Conservation (phyloP, 495 filamentous ascomycete genomes). For the Aspergillus heteromorphus region DNA sequence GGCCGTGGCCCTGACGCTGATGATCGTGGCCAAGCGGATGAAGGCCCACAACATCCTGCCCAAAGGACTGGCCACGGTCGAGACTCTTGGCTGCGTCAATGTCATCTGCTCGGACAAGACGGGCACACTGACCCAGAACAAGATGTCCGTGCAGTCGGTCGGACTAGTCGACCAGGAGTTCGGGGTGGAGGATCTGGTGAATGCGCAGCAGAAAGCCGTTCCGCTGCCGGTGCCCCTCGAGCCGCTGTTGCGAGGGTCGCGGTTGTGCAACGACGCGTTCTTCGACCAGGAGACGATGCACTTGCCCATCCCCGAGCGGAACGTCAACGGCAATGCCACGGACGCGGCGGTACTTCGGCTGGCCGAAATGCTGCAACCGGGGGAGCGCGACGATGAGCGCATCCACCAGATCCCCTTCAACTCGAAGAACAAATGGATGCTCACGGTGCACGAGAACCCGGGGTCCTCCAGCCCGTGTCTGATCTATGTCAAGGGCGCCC, state of each 20-base stretch:
- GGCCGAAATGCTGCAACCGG: constrained; percentile 52
- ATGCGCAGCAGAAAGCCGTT: constrained; percentile 9
- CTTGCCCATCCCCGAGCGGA: constrained; percentile 48
- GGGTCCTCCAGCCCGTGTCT: constrained; percentile 14
- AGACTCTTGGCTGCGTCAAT: constrained; percentile 65
- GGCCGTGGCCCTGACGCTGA: constrained; percentile 55
- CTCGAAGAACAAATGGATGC: constrained; percentile 67
- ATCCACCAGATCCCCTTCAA: constrained; percentile 69
- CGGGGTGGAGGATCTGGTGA: constrained; percentile 17
- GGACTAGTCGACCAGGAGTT: constrained; percentile 32
- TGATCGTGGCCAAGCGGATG: constrained; percentile 61
- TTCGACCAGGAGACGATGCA: constrained; percentile 57
- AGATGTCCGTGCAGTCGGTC: constrained; percentile 43
- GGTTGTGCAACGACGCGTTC: constrained; percentile 62
- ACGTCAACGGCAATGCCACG: constrained; percentile 66
- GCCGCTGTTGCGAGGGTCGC: constrained; percentile 23
- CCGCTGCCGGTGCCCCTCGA: constrained; percentile 8
- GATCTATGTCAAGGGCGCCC: constrained; percentile 46
- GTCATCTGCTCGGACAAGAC: constrained; percentile 72
- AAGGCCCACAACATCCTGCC: constrained; percentile 58
- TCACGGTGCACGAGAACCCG: constrained; percentile 26
- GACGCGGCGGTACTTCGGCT: constrained; percentile 66
- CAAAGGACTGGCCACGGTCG: constrained; percentile 66
- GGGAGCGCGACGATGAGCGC: constrained; percentile 47
- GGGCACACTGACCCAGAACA: constrained; percentile 58